Evolutionary conservation across 371 early-diverging fungal genomes (phyloP).

Genomic region (Mortierella sp.): DNA sequence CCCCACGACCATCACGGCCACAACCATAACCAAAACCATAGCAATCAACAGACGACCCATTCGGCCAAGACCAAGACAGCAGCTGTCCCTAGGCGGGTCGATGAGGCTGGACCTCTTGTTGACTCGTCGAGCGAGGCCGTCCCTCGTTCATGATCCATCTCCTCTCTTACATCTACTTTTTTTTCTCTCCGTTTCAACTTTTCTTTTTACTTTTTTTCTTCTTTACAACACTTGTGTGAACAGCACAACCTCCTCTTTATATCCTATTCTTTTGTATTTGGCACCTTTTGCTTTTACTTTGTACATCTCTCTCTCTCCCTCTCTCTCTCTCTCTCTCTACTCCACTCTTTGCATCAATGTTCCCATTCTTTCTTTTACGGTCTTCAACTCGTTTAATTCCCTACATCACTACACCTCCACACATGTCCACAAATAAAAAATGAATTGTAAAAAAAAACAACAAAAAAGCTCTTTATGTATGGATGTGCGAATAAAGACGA

Average conservation of each 20-base stretch:
- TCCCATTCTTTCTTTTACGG: background rate
- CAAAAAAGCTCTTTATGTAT: background rate
- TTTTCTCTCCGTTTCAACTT: background rate
- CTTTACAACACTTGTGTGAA: too few species aligned
- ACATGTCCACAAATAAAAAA: too few species aligned
- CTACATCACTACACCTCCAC: background rate
- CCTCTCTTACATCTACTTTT: background rate
- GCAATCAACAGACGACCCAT: background rate
- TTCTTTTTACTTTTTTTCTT: constrained; percentile 1
- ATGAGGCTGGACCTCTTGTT: constrained; percentile 13
- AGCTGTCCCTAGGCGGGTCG: background rate
- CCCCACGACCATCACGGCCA: background rate
- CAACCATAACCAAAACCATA: background rate
- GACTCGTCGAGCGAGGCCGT: background rate
- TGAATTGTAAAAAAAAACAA: background rate
- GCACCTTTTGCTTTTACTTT: background rate
- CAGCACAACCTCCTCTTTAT: background rate
- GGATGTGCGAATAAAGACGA: background rate
- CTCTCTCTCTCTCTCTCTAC: background rate
- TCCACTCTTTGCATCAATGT: background rate
- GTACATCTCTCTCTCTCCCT: background rate
- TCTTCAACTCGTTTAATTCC: background rate
- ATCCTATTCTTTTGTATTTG: background rate
- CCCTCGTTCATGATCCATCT: background rate
- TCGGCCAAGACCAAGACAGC: background rate